These are phyloP conservation scores for Ascochyta pisi DNA, from an alignment of 2,329 filamentous ascomycete species.

Conservation along the genomic window DNA sequence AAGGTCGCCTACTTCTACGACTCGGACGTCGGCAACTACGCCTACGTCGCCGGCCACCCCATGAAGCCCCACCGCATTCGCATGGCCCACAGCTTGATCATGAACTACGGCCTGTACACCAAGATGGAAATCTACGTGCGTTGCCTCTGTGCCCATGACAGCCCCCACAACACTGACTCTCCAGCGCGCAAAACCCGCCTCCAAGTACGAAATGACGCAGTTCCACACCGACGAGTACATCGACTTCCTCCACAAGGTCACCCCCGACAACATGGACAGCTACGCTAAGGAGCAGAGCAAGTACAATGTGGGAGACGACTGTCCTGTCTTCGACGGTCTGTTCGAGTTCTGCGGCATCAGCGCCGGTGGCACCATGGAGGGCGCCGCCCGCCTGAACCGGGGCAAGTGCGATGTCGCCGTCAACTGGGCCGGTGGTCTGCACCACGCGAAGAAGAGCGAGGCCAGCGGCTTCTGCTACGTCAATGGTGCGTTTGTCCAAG, in stretches of 20 bases:
- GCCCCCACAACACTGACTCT: background rate
- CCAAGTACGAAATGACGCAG: conserved; percentile 74
- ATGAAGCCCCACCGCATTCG: conserved; percentile 74
- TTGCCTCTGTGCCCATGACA: conserved; percentile 5
- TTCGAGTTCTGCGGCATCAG: conserved; percentile 76
- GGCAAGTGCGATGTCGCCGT: conserved; percentile 72
- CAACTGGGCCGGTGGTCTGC: conserved; percentile 84
- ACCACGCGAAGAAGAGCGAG: conserved; percentile 94
- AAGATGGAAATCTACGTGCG: conserved; percentile 75
- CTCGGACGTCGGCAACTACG: conserved; percentile 97
- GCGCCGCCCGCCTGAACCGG: conserved; percentile 70
- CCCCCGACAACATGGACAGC: conserved; percentile 96
- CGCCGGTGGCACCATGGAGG: conserved; percentile 74
- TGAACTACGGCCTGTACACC: conserved; percentile 77
- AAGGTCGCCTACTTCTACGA: conserved; percentile 99
- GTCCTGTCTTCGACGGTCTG: conserved; percentile 72
- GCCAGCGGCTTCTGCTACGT: conserved; percentile 98
- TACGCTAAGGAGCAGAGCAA: conserved; percentile 89
- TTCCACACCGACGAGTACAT: conserved; percentile 78
- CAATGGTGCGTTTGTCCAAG: conserved; percentile 59
- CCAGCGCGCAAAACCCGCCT: conserved; percentile 58
- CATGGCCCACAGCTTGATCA: conserved; percentile 69
- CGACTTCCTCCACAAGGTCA: conserved; percentile 82
- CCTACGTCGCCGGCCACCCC: conserved; percentile 79
- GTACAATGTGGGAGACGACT: conserved; percentile 70